These are phyloP conservation scores for Pochonia chlamydosporia DNA, from an alignment of 2,329 filamentous ascomycete species.

Conservation along the genomic window DNA sequence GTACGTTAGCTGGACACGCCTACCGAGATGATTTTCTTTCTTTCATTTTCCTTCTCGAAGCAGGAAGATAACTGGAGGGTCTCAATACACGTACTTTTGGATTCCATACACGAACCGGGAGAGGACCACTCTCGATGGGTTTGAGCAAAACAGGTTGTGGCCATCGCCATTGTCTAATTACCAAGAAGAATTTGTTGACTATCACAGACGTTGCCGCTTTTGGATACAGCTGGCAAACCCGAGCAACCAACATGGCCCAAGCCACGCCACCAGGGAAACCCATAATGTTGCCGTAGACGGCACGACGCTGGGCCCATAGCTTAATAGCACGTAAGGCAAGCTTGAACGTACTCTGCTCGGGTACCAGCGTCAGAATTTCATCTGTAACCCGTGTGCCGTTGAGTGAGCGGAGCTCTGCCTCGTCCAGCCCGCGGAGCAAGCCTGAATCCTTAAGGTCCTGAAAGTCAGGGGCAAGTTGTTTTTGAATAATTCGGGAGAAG, in stretches of 20 bases:
- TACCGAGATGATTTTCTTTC: not conserved
- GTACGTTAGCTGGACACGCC: slow-evolving; percentile 8
- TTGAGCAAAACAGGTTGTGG: slow-evolving; percentile 90
- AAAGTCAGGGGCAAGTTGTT: slow-evolving; percentile 61
- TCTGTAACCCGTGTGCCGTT: slow-evolving; percentile 94
- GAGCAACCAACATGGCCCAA: slow-evolving; percentile 95
- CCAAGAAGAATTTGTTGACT: slow-evolving; percentile 88
- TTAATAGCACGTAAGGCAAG: slow-evolving; percentile 89
- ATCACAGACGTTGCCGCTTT: slow-evolving; percentile 85
- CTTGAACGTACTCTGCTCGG: slow-evolving; percentile 83
- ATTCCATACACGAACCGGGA: slow-evolving; percentile 89
- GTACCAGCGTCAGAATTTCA: slow-evolving; percentile 83
- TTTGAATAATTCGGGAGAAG: slow-evolving; percentile 68
- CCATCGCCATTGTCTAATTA: slow-evolving; percentile 90
- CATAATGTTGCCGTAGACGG: slow-evolving; percentile 93
- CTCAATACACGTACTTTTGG: slow-evolving; percentile 57
- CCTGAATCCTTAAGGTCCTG: slow-evolving; percentile 76
- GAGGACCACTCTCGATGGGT: slow-evolving; percentile 72
- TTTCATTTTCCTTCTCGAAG: not conserved
- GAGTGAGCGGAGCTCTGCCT: slow-evolving; percentile 79
- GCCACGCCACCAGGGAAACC: slow-evolving; percentile 95
- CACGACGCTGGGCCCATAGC: slow-evolving; percentile 88
- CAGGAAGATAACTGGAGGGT: not conserved
- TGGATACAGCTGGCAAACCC: slow-evolving; percentile 93
- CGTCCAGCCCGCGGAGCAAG: slow-evolving; percentile 78